Base-by-base conservation (phyloP, 805 yeast genomes). In the Teunomyces kruisii region DNA sequence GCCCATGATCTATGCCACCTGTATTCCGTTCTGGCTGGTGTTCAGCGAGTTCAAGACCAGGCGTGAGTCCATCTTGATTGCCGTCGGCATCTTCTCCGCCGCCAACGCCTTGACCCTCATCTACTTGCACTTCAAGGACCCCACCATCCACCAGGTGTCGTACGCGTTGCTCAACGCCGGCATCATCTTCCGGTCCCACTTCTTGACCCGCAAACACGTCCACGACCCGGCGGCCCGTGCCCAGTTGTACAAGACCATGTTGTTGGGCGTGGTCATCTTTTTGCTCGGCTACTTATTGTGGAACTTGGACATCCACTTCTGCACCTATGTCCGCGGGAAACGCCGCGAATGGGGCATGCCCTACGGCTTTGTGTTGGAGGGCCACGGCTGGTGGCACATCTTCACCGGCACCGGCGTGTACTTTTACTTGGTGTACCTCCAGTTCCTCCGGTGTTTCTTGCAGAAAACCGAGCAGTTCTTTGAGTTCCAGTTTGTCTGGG, bases 321-420 rank as follows among this genome's bases (percentile, higher is more conserved):
- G 98, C 62, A 53, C 69, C 12, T 62, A 64, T 17, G 83, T 88
- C 64, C 75, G 82, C 32, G 48, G 64, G 6, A 57, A 79, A 12
- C 78, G 97, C 62, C 77, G 94, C 47, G 53, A 67, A 3, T 65
- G 72, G 62, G 96, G 97, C 3, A 76, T 86, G 68, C 97, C 97
- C 2, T 78, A 84, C 43, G 98, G 98, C 1, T 78, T 89, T 49
- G 52, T 92, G 3, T 71, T 92, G 29, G 98, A 92, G 64, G 86
- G 96, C 24, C 98, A 92, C 58, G 96, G 96, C 17, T 92, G 97
- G 97, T 92, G 98, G 98, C 98, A 92, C 61, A 68, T 87, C 9
- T 75, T 87, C 51, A 87, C 94, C 0, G 96, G 96, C 0, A 70
- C 82, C 15, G 96, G 97, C 1, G 94, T 92, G 9, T 92, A 92